These are phyloP conservation scores for Cyberlindnera americana DNA, from an alignment of 805 yeast genomes.

Conservation along the genomic window DNA sequence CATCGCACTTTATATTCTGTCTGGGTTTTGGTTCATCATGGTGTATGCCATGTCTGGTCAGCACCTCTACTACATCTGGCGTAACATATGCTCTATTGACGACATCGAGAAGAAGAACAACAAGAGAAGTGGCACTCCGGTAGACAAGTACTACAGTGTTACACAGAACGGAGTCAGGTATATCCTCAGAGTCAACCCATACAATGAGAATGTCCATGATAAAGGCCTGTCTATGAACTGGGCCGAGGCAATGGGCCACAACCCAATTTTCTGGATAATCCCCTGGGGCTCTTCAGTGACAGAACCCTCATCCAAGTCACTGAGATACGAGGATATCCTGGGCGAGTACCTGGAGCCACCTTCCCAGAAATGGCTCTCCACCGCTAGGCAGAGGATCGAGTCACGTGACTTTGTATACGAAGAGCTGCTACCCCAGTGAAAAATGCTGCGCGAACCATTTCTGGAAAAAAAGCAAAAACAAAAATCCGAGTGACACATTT, in stretches of 20 bases:
- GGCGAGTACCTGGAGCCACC: constrained; percentile 29
- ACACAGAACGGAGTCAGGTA: constrained; percentile 36
- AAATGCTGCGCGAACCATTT: not conserved
- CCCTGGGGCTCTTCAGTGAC: constrained; percentile 24
- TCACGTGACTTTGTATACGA: constrained; percentile 25
- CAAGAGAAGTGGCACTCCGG: constrained; percentile 18
- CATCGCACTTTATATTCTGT: constrained; percentile 42
- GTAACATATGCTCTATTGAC: constrained; percentile 59
- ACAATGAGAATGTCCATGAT: constrained; percentile 17
- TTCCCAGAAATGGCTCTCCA: constrained; percentile 20
- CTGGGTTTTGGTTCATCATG: constrained; percentile 45
- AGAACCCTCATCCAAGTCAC: constrained; percentile 4
- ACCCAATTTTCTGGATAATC: constrained; percentile 29
- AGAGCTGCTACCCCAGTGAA: constrained; percentile 5
- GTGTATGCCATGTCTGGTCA: constrained; percentile 38
- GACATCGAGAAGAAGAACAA: constrained; percentile 40
- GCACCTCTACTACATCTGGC: constrained; percentile 42
- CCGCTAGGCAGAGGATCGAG: constrained; percentile 24
- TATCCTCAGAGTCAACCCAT: constrained; percentile 32
- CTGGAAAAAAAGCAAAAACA: not conserved
- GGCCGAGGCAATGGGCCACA: constrained; percentile 29
- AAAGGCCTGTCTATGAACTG: constrained; percentile 26
- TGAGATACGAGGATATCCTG: constrained; percentile 15
- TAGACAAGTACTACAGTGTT: constrained; percentile 28
- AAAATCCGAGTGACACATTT: constrained; percentile 1